Conservation (phyloP, 257 asterid genomes). For the Gardenia jasminoides region DNA sequence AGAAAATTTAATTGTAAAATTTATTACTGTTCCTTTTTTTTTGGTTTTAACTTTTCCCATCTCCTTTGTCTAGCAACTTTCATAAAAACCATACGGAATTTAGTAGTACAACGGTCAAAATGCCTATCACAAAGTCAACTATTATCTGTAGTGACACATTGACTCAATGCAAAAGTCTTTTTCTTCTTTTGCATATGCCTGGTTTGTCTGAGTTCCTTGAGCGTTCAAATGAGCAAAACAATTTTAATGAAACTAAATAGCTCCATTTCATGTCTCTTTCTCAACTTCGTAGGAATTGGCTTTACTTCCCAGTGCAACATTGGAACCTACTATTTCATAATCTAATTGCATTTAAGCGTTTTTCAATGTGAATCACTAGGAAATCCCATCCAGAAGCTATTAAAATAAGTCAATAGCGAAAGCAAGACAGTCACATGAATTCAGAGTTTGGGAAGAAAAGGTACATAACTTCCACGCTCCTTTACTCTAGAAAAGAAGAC, state of each 20-base stretch:
- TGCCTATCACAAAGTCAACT: too few species aligned
- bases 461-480: background rate
- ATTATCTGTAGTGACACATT: background rate
- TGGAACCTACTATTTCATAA: background rate
- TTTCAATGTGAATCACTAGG: background rate
- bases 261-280: background rate
- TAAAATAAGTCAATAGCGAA: background rate
- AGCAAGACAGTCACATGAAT: background rate
- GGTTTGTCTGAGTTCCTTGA: background rate
- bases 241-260: background rate
- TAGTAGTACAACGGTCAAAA: background rate
- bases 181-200: background rate
- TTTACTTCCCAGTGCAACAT: background rate
- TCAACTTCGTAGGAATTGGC: background rate
- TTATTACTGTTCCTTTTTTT: background rate
- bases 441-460: background rate
- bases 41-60: background rate
- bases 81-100: background rate
- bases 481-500: background rate
- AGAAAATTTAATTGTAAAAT: background rate
- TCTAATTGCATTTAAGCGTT: background rate
- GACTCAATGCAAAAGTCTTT: background rate
- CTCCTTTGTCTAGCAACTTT: constrained; percentile 6
- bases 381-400: background rate
- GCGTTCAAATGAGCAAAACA: background rate